Percentiles rank a stretch among this genome's conserved stretches.
Evolutionary conservation across 495 filamentous ascomycete species (phyloP).

Genomic region (Tetracladium setigerum): DNA sequence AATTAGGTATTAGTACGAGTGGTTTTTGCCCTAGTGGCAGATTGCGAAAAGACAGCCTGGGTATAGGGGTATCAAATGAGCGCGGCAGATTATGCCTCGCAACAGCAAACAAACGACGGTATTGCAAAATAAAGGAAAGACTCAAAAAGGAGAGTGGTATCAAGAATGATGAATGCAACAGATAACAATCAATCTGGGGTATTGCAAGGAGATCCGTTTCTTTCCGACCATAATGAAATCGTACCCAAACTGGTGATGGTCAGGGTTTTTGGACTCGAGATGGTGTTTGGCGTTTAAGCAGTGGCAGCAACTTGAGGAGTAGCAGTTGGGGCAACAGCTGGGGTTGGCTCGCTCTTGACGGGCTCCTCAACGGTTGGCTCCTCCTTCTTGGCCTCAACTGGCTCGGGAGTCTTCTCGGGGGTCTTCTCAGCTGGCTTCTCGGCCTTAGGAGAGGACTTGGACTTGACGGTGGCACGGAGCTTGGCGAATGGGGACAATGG

Average conservation of each 20-base stretch:
- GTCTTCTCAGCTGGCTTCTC: constrained; percentile 32
- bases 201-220: constrained; percentile 25
- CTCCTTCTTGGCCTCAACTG: constrained; percentile 40
- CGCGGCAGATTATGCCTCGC: constrained; percentile 14
- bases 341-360: constrained; percentile 17
- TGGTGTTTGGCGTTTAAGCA: constrained; percentile 13
- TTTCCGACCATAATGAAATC: constrained; percentile 21
- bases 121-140: constrained; percentile 5
- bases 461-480: constrained; percentile 48
- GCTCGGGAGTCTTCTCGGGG: constrained; percentile 24
- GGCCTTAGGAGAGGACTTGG: constrained; percentile 30
- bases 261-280: constrained; percentile 10
- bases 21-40: constrained; percentile 25
- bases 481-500: constrained; percentile 49
- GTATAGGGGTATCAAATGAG: constrained; percentile 27
- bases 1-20: constrained; percentile 25
- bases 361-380: constrained; percentile 31
- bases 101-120: constrained; percentile 7
- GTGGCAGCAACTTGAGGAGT: constrained; percentile 20
- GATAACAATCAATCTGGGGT: constrained; percentile 20
- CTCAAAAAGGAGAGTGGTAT: constrained; percentile 25
- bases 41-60: constrained; percentile 26
- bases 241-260: constrained; percentile 15
- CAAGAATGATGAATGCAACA: constrained; percentile 10
- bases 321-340: constrained; percentile 6